Base-by-base conservation (phyloP, 179 eudicot species). In the Beta lomatogona region DNA sequence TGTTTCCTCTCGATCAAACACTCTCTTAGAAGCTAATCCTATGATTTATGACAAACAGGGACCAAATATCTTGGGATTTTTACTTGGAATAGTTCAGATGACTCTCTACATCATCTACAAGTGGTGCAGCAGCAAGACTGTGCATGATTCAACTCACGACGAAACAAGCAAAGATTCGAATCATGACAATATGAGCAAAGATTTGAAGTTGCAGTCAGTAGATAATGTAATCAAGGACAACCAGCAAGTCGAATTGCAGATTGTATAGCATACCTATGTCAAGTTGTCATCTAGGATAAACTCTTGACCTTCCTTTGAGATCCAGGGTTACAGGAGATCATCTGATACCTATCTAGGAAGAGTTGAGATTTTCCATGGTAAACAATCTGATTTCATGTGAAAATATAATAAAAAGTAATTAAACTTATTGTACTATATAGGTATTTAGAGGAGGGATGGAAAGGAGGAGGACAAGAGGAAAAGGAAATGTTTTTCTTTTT, bases 11-110 rank as follows among this genome's bases (percentile, higher is more conserved):
- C 1, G 9, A 48, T 9, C 9, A 48, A 48, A 48, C 53, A 48
- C 53, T 48, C 53, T 48, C 16, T 82, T 57, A 54, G 21, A 66
- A 61, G 73, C 74, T 82, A 54, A 79, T 48, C 46, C 57, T 19
- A 69, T 78, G 84, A 65, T 78, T 64, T 25, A 69, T 78, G 84
- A 65, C 75, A 80, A 77, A 63, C 78, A 87, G 94, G 88, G 83
- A 41, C 98, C 98, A 73, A 92, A 94, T 65, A 70, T 94, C 46
- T 18, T 91, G 67, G 97, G 98, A 25, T 91, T 94, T 70, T 45
- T 79, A 13, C 92, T 90, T 36, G 95, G 95, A 57, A n/a, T 91
- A 36, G 79, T 75, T 52, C 98, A 94, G 86, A 88, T 88, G 88
- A 73, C 75, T 45, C 70, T 94, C 65, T 94, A 92, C 78, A 71